A percentile compares a stretch with the other conserved stretches of the same genome.
These are phyloP conservation scores for Alternaria sp. DNA, from an alignment of 2,329 filamentous ascomycete species.

Conservation along the genomic window DNA sequence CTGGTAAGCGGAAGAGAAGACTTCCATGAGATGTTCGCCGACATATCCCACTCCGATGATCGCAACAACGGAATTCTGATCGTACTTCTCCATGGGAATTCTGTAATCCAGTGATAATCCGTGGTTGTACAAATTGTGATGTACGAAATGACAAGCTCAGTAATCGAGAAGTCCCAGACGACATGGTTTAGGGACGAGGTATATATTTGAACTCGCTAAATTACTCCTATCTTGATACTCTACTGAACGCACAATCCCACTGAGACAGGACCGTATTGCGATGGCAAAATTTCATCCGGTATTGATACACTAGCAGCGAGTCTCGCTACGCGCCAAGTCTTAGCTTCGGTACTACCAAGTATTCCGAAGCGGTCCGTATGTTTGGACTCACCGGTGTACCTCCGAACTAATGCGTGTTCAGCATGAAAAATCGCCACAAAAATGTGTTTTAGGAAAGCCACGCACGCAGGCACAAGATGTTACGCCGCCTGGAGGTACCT, in stretches of 20 bases:
- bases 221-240: not conserved
- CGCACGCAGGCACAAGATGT: not conserved
- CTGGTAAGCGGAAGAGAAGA: constrained; percentile 51
- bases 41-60: constrained; percentile 63
- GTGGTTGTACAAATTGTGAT: not conserved
- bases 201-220: not conserved
- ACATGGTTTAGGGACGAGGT: not conserved
- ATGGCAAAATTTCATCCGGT: not conserved
- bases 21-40: constrained; percentile 56
- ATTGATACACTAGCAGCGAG: not conserved
- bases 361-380: not conserved
- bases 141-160: not conserved
- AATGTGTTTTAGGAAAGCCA: not conserved
- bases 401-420: not conserved
- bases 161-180: not conserved
- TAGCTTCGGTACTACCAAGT: not conserved
- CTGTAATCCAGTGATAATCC: not conserved
- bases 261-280: not conserved
- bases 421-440: not conserved
- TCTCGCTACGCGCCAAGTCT: not conserved
- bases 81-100: not conserved
- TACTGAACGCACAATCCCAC: not conserved
- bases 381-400: not conserved
- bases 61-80: constrained; percentile 29
- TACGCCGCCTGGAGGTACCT: not conserved